Percentiles rank a stretch among this genome's conserved stretches.
Conservation (phyloP, 2,329 filamentous ascomycete genomes). For the Fusarium torreyae region DNA sequence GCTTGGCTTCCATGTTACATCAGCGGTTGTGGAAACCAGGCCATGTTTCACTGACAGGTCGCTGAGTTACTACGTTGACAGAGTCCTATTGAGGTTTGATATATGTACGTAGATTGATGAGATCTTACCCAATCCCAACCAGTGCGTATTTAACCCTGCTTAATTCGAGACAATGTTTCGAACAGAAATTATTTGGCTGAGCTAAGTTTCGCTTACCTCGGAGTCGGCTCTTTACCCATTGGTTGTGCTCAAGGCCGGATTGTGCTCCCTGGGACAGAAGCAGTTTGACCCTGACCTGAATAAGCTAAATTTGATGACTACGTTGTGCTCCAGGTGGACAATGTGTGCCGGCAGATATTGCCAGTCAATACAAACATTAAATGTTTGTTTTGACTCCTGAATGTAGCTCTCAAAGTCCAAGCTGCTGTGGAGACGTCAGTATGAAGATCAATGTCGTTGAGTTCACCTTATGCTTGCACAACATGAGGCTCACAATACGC, state of each 20-base stretch:
- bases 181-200: constrained; percentile 20
- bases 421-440: constrained; percentile 2
- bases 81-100: constrained; percentile 9
- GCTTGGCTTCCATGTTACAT: constrained; percentile 22
- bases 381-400: constrained; percentile 6
- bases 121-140: constrained; percentile 9
- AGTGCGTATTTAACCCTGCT: constrained; percentile 18
- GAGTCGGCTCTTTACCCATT: constrained; percentile 7
- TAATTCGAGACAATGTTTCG: constrained; percentile 18
- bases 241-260: constrained; percentile 4
- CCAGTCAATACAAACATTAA: constrained; percentile 12
- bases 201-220: constrained; percentile 16
- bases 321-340: constrained; percentile 3
- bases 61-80: constrained; percentile 34
- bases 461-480: constrained; percentile 12
- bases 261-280: constrained; percentile 5
- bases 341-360: constrained; percentile 1
- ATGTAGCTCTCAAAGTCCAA: not conserved
- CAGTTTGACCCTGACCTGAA: constrained; percentile 17
- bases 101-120: constrained; percentile 5
- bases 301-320: constrained; percentile 17
- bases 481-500: constrained; percentile 16
- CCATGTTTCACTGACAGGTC: constrained; percentile 34
- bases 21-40: constrained; percentile 18
- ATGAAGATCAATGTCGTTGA: constrained; percentile 8